Base-by-base conservation (phyloP, 257 asterid species). In the Thymus quinquecostatus region DNA sequence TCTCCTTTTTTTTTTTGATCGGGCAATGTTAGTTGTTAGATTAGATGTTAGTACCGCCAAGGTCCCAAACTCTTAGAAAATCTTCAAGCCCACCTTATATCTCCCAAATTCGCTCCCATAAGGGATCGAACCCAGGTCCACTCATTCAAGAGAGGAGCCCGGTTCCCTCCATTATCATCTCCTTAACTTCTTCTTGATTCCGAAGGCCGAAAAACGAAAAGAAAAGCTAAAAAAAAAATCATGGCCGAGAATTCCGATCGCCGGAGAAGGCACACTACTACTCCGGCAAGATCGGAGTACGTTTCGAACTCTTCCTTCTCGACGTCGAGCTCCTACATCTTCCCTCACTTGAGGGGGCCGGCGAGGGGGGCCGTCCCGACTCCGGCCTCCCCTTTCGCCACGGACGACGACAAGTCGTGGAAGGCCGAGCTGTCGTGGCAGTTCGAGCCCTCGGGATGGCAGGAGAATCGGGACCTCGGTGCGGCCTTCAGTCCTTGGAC, bases 371-470 rank as follows among this genome's bases (percentile, higher is more conserved):
- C 77, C 36, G 81, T 45, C 43, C 87, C 80, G 8, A 70, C 82
- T 12, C 97, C 92, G 0, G 64, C 84, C 61, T 80, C 83, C 75
- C 88, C 95, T 27, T 91, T 91, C 34, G 95, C 88, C 44, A 67
- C 95, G 2, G 91, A 83, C 12, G 81, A 80, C 41, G 92, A 87
- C 81, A 56, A 75, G 77, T 84, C 91, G 4, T 91, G 97, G 97
- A 86, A 83, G 47, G 82, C 83, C 1, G 90, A 79, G 81, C 85
- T 91, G 0, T 91, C 95, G 1, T 91, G 97, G 97, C 92, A 87
- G 69, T 68, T 87, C 33, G 83, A 84, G 74, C 88, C 91, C 2
- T 71, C 83, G 0, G 89, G 88, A 0, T 84, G 91, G 92, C 82
- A 64, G 1, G 95, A 91, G 4, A 82, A 79, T 8, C 84, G 71